A percentile compares a stretch with the other conserved stretches of the same genome.
phyloP scores from a whole-genome alignment of 495 filamentous ascomycete species.

The Parathielavia appendiculata region DNA sequence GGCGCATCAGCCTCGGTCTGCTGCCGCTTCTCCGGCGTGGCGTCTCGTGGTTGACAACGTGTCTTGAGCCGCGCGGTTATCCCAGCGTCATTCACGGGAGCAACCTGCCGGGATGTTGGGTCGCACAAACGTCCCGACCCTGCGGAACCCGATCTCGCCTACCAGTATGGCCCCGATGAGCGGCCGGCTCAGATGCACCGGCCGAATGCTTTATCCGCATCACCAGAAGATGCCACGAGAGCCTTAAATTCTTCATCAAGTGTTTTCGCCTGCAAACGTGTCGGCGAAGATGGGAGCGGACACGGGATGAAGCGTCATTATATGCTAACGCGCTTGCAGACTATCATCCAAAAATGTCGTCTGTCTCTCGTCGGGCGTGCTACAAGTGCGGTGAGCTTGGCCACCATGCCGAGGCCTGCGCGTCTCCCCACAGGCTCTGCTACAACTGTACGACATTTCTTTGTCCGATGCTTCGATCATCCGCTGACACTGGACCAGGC shows the following conservation, averaged over 20 bases:
- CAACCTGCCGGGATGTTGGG: conserved; percentile 4
- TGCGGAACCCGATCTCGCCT: not conserved
- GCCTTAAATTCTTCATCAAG: not conserved
- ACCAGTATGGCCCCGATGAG: not conserved
- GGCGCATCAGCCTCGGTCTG: not conserved
- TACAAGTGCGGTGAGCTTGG: conserved; percentile 99
- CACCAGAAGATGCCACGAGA: not conserved
- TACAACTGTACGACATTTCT: conserved; percentile 74
- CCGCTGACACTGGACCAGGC: conserved; percentile 43
- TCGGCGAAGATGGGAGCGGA: not conserved
- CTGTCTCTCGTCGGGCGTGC: conserved; percentile 94
- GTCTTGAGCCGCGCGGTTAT: not conserved
- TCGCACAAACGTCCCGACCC: conserved; percentile 10
- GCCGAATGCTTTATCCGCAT: no score
- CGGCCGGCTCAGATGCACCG: not conserved
- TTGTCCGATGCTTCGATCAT: not conserved
- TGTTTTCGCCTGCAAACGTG: conserved; percentile 11
- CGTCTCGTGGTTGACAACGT: not conserved
- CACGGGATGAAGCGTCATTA: not conserved
- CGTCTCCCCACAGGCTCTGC: conserved; percentile 93
- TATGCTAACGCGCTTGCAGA: conserved; percentile 10
- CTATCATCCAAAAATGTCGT: conserved; percentile 61
- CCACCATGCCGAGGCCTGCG: conserved; percentile 98
- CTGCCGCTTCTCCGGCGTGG: not conserved
- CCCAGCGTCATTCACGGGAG: not conserved